Conservation (phyloP, 2,329 filamentous ascomycete species). For the Hymenoscyphus albidus region DNA sequence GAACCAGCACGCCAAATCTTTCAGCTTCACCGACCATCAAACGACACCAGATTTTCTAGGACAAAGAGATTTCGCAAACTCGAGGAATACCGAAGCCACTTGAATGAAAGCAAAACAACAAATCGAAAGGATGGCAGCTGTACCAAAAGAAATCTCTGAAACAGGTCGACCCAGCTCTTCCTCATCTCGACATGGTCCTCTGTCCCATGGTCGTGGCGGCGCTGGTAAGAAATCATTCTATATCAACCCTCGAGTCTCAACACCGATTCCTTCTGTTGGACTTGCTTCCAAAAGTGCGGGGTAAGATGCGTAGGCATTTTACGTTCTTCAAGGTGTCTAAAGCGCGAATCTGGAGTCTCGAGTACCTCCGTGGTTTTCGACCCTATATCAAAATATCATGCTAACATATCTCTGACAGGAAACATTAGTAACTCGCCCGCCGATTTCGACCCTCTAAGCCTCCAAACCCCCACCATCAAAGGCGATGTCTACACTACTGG, state of each 20-base stretch:
- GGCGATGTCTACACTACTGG: constrained; percentile 82
- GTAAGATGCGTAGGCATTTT: not conserved
- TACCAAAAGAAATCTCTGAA: constrained; percentile 21
- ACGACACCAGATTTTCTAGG: not conserved
- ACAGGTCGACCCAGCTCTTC: constrained; percentile 22
- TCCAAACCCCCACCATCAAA: constrained; percentile 81
- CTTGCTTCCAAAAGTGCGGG: not conserved
- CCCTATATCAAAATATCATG: not conserved
- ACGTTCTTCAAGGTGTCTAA: not conserved
- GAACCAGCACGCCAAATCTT: not conserved
- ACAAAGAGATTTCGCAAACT: not conserved
- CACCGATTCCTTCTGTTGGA: not conserved
- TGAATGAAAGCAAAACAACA: not conserved
- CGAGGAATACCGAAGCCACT: not conserved
- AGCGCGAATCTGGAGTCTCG: not conserved
- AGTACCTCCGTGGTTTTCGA: not conserved
- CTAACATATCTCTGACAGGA: constrained; percentile 35
- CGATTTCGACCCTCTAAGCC: constrained; percentile 55
- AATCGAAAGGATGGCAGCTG: constrained; percentile 24
- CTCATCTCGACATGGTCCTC: constrained; percentile 17
- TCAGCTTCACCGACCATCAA: not conserved
- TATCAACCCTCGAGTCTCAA: constrained; percentile 4
- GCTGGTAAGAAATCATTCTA: constrained; percentile 48
- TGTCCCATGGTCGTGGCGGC: constrained; percentile 72
- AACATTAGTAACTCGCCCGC: constrained; percentile 59